Evolutionary conservation across 1,284 basidiomycete species (phyloP), one percentile per base, ranked within the genome.

Genomic region (Tranzscheliella williamsii): DNA sequence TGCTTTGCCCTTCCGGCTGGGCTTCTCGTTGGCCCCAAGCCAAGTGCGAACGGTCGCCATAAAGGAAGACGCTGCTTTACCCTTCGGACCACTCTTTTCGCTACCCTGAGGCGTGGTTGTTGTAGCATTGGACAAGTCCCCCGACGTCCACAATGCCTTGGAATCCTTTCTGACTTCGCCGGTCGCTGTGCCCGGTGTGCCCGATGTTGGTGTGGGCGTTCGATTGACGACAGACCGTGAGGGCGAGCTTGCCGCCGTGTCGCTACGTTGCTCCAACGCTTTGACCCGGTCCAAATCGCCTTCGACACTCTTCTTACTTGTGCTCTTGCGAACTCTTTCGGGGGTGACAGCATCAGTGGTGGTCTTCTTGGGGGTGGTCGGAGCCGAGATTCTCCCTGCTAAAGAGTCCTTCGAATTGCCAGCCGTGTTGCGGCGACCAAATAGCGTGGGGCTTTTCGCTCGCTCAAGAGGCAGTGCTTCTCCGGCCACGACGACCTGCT

Each of bases 11-110:
- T 89, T 89, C 80, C 94, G 90, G 68, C 84, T 84, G 18, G 60
- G 58, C 45, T 67, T 66, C 76, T 87, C 86, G n/a, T 91, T 91
- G 74, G 94, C 91, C 39, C 84, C 89, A 9, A 90, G 90, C 46
- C 92, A 84, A 2, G 94, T 94, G 13, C 94, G 91, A 17, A 98
- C 71, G 5, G 71, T 70, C 17, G 58, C 44, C 30, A 73, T 61
- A 55, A 73, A 72, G 0, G 61, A 72, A 2, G 69, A 65, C 0
- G 56, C 56, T 2, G 52, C 31, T 31, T 62, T 65, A 22, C 21
- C 23, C 43, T 52, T 17, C 42, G 47, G 13, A 2, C 37, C 40
- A 24, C 50, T 46, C 50, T 63, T 60, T 36, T 67, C 56, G 36
- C 50, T 58, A 4, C 48, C 55, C 21, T 52, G 58, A 13, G 57